Evolutionary conservation across 2,329 filamentous ascomycete species (phyloP), one percentile per base, ranked within the genome.

Genomic region (Penicillium oxalicum): DNA sequence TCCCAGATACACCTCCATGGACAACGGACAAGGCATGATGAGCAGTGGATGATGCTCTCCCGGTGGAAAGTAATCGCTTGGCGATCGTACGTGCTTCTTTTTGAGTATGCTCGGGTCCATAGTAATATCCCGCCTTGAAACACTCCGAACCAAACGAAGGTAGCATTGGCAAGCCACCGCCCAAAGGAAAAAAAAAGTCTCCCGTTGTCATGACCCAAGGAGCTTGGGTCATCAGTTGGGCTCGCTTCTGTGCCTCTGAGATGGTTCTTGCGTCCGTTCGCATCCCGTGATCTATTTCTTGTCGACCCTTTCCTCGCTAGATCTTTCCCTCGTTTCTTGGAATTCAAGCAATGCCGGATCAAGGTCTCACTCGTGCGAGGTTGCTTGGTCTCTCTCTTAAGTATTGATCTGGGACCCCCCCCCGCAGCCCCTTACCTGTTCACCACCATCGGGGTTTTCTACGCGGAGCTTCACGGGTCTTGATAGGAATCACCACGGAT

Each of bases 331-430:
- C 27, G 34, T 25, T 1, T 13, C 7, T 9, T 32, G 26, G 18
- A 12, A 36, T 18, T 37, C 32, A 46, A 57, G 44, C 45, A 50
- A 57, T 57, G 56, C 41, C 36, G 42, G 40, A 28, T 18, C 42
- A 35, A 40, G 26, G 28, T 28, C 18, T 40, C 26, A n/a, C 8
- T 34, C 37, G 42, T 29, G 45, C 51, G 38, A 45, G 48, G 27
- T 37, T 51, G 45, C 44, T 50, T 48, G 52, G 50, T 35, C 45
- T 52, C 35, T 55, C 52, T 42, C 45, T 47, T 29, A 51, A 51
- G 40, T 52, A 50, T 28, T 58, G 54, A 58, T 52, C 35, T 36
- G 32, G 32, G 28, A 24, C 40, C 18, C 32, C 40, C 40, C 40
- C 40, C 9, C 24, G 18, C 5, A 8, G 46, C 35, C 26, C 35